Evolutionary conservation across 495 filamentous ascomycete species (phyloP), one percentile per base, ranked within the genome.

Genomic region (Aspergillus steynii): DNA sequence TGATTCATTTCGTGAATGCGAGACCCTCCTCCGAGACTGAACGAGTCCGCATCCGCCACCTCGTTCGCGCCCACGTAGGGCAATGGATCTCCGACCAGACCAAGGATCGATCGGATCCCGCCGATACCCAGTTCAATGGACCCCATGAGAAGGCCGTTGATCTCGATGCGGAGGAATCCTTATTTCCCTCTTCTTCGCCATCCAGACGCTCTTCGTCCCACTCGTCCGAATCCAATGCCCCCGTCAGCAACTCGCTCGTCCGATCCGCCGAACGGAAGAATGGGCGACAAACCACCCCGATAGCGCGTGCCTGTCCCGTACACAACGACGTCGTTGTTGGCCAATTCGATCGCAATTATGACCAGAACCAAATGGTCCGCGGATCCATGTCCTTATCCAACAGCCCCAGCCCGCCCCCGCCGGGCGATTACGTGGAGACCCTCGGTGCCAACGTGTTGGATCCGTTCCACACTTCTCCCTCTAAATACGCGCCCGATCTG

Each of bases 21-120:
- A 65, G 74, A 55, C 76, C 74, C 2, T 20, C 71, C n/a, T 70
- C 73, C 14, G 74, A 78, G 29, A 61, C 50, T 0, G 76, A 78
- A 42, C 67, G 70, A 28, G 7, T 66, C 26, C 69, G 64, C 31
- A 71, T 71, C 2, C 73, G 74, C 29, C 70, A 68, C 14, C 37
- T 74, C 49, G 76, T 78, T 15, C 73, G 76, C 50, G 73, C 74
- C 15, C 76, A 78, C 60, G 76, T 78, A 9, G 76, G 76, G 4
- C 65, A 69, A 61, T 77, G 74, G 76, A 77, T 78, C 51, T 78
- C 76, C 50, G 71, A 73, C 20, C 75, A 78, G 53, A 77, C 74
- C 29, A 78, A 71, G 58, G 73, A 73, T 32, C 69, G 71, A 55
- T 60, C 53, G 7, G 61, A 29, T 20, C 5, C 49, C 10, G 54